phyloP scores from a whole-genome alignment of 768 basidiomycete genomes.

The Lentinula sp. region DNA sequence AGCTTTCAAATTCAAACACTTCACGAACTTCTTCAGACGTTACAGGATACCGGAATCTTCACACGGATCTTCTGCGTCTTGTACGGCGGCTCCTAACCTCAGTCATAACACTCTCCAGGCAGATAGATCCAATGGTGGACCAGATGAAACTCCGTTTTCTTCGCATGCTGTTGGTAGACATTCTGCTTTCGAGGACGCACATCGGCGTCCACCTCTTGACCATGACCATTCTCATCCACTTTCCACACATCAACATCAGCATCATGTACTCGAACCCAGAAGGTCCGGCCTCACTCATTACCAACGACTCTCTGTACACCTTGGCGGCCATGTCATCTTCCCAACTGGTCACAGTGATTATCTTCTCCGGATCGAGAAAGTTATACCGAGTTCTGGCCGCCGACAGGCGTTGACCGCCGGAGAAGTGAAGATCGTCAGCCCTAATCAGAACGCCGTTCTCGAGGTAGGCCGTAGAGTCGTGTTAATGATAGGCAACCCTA shows the following conservation, averaged over 20 bases:
- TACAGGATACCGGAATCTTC: not conserved
- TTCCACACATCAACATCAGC: not conserved
- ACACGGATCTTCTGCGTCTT: not conserved
- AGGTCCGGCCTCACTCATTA: not conserved
- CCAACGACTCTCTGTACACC: not conserved
- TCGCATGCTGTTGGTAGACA: not conserved
- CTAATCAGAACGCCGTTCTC: not conserved
- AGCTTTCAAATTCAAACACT: not conserved
- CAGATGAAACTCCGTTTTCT: not conserved
- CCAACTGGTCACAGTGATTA: not conserved
- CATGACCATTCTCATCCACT: not conserved
- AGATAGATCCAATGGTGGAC: not conserved
- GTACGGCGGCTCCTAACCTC: not conserved
- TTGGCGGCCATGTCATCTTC: not conserved
- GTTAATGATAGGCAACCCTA: not conserved
- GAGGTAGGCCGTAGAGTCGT: not conserved
- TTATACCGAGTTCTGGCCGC: not conserved
- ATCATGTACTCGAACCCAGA: not conserved
- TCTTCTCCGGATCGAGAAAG: not conserved
- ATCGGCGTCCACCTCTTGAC: not conserved
- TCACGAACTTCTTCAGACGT: not conserved
- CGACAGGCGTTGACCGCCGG: not conserved
- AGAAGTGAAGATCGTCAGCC: not conserved
- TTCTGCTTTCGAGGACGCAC: not conserved
- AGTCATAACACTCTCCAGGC: not conserved